phyloP scores from a whole-genome alignment of 306 rosid species.

The Gastrolobium villosum region DNA sequence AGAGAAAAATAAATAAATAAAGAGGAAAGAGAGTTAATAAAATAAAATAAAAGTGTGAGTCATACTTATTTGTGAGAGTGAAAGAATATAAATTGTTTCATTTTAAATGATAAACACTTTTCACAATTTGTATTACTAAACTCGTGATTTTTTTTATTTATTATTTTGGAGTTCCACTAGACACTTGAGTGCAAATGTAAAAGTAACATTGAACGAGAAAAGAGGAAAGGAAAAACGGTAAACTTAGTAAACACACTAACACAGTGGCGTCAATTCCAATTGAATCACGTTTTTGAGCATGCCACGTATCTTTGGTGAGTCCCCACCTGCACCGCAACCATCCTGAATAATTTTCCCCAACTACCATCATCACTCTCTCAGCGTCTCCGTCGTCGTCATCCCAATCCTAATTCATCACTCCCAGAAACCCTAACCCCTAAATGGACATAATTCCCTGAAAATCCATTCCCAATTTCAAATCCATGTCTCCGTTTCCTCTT shows the following conservation, averaged over 20 bases:
- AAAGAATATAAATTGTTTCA: no score
- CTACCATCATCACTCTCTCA: background rate
- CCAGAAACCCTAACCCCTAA: slow-evolving; percentile 40
- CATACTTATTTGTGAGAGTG: no score
- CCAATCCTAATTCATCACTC: background rate
- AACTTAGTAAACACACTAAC: no score
- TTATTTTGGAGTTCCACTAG: no score
- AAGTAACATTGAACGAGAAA: no score
- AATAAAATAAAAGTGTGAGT: no score
- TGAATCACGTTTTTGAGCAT: background rate
- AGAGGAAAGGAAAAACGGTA: background rate
- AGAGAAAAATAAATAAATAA: no score
- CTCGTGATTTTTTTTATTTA: no score
- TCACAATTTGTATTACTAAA: no score
- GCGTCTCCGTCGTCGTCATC: slow-evolving; percentile 12
- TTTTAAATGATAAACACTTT: no score
- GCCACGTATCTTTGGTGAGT: slow-evolving; percentile 34
- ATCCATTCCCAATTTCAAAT: background rate
- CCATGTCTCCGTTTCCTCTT: slow-evolving; percentile 45
- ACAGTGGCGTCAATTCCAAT: background rate
- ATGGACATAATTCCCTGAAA: slow-evolving; percentile 43
- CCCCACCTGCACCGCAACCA: slow-evolving; percentile 34
- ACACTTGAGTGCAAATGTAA: no score
- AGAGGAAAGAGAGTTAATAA: no score
- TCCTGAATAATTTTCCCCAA: background rate